Percentiles rank a stretch among this genome's conserved stretches.
Conservation (phyloP, 495 filamentous ascomycete species). For the Neurospora tetraspora region DNA sequence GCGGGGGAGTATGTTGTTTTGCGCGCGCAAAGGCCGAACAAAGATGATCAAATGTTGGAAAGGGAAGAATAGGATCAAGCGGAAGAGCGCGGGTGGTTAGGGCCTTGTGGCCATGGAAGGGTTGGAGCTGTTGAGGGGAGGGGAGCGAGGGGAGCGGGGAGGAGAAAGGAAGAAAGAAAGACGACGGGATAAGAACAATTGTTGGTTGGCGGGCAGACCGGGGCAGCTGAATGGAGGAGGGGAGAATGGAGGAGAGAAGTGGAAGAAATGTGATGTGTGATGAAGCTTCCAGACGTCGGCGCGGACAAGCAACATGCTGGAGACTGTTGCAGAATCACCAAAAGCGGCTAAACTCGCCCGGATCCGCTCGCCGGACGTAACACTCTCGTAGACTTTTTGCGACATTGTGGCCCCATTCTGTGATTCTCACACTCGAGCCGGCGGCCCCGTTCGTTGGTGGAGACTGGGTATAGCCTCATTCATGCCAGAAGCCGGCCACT, state of each 20-base stretch:
- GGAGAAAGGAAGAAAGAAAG: not conserved
- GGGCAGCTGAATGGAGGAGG: not conserved
- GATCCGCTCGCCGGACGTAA: not conserved
- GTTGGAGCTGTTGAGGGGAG: not conserved
- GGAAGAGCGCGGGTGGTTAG: not conserved
- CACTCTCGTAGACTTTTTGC: not conserved
- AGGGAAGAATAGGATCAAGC: not conserved
- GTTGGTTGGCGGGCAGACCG: not conserved
- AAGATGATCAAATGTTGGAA: conserved; percentile 1
- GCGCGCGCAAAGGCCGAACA: not conserved
- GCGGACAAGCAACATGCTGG: not conserved
- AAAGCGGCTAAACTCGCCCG: not conserved
- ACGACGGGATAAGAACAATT: not conserved
- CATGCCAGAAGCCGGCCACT: not conserved
- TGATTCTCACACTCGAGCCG: not conserved
- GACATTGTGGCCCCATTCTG: not conserved
- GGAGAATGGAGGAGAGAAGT: not conserved
- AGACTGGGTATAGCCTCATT: not conserved
- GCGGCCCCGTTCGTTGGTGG: not conserved
- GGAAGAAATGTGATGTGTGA: not conserved
- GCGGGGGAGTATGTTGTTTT: not conserved
- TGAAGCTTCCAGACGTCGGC: not conserved
- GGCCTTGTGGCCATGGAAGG: not conserved
- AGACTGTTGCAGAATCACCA: not conserved
- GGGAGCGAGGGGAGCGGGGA: not conserved